These are phyloP conservation scores for Exophiala xenobiotica DNA, from an alignment of 2,329 filamentous ascomycete genomes.

Conservation along the genomic window DNA sequence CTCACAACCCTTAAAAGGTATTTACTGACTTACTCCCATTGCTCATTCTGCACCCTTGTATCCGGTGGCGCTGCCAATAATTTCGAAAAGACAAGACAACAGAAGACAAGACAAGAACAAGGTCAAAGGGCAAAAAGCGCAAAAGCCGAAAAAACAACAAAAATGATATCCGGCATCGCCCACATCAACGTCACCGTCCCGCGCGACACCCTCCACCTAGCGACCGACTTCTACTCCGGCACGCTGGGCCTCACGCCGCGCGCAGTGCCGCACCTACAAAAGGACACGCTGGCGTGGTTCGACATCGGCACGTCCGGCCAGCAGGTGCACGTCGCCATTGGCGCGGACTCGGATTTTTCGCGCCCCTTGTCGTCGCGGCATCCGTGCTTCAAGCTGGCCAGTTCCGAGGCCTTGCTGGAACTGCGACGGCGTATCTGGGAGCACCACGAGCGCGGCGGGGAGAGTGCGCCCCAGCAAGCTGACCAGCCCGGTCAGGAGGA, in stretches of 20 bases:
- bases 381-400: constrained; percentile 58
- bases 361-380: constrained; percentile 53
- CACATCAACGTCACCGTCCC: constrained; percentile 63
- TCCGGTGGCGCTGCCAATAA: no score
- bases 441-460: constrained; percentile 51
- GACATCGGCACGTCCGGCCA: constrained; percentile 17
- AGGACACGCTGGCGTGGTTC: constrained; percentile 56
- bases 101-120: no score
- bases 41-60: no score
- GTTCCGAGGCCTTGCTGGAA: constrained; percentile 47
- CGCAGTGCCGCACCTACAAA: constrained; percentile 55
- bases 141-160: no score
- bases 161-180: constrained; percentile 55
- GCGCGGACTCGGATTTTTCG: constrained; percentile 57
- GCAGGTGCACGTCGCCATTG: constrained; percentile 56
- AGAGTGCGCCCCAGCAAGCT: constrained; percentile 53
- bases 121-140: no score
- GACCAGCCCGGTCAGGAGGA: constrained; percentile 55
- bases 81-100: no score
- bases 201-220: constrained; percentile 50
- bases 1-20: no score
- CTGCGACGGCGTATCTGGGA: constrained; percentile 53
- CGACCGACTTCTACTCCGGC: constrained; percentile 55
- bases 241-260: constrained; percentile 57
- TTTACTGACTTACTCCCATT: no score